Percentiles rank a stretch among this genome's conserved stretches.
Evolutionary conservation across 176 grass and related monocot species (phyloP).

Genomic region (Avena atlantica): DNA sequence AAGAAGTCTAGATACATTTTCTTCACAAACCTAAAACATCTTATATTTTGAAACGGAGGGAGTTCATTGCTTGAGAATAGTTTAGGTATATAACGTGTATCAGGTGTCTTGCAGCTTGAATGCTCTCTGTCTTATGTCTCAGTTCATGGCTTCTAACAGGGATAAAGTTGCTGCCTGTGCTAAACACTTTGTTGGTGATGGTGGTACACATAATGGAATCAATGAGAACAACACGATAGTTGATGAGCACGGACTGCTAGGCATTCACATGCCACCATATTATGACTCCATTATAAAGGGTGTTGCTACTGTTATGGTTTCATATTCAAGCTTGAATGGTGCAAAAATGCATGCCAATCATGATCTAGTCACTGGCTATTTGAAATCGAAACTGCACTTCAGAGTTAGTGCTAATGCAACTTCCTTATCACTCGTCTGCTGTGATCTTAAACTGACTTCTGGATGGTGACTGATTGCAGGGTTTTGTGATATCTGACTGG

Average conservation of each 20-base stretch:
- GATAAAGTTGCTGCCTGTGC: conserved; percentile 94
- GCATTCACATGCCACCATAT: conserved; percentile 98
- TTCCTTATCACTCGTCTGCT: conserved; percentile 44
- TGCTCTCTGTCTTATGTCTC: conserved; percentile 35
- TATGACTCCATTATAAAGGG: conserved; percentile 87
- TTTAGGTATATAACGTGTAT: conserved; percentile 1
- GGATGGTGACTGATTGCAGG: conserved; percentile 53
- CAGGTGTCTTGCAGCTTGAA: conserved; percentile 6
- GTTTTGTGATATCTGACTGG: conserved; percentile 99
- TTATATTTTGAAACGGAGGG: too few relatives aligned
- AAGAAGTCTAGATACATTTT: too few relatives aligned
- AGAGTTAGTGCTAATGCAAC: conserved; percentile 58
- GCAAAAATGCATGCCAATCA: conserved; percentile 91
- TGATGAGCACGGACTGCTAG: conserved; percentile 67
- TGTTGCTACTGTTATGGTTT: conserved; percentile 94
- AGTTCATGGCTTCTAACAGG: conserved; percentile 63
- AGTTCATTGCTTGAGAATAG: background rate
- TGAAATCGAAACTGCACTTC: conserved; percentile 85
- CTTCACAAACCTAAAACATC: too few relatives aligned
- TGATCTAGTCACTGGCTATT: conserved; percentile 80
- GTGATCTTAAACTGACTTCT: conserved; percentile 33
- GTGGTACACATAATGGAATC: conserved; percentile 92
- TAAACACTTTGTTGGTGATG: conserved; percentile 96
- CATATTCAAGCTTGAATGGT: conserved; percentile 96
- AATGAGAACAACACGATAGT: conserved; percentile 95